These are phyloP conservation scores for Kwoniella shandongensis DNA, from an alignment of 768 basidiomycete species.

Conservation along the genomic window DNA sequence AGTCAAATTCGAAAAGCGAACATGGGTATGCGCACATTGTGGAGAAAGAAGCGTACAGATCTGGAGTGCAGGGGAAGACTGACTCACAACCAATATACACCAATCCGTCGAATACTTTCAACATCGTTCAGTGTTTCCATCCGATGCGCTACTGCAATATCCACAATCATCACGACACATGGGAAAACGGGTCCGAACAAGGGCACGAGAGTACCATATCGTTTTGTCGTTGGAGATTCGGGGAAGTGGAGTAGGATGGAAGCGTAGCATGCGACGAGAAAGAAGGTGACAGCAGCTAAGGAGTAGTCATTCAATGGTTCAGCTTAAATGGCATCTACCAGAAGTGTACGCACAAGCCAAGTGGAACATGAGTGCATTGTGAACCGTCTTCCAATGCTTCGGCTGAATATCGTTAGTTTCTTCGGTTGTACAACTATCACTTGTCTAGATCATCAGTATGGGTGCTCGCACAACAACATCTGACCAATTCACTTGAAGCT, in stretches of 20 bases:
- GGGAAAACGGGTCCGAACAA: constrained; percentile 2
- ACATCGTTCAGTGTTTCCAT: constrained; percentile 9
- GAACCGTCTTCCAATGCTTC: constrained; percentile 1
- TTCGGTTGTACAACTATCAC: no score
- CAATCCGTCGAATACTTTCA: neutral
- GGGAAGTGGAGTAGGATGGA: constrained; percentile 18
- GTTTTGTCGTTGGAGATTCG: neutral
- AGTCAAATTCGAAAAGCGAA: neutral
- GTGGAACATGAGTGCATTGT: constrained; percentile 9
- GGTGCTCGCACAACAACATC: neutral
- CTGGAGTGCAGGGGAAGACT: neutral
- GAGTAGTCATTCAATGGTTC: neutral
- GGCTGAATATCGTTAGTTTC: no score
- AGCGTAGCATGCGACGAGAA: constrained; percentile 3
- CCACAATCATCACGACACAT: constrained; percentile 6
- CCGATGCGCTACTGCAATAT: constrained; percentile 4
- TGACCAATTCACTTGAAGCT: neutral
- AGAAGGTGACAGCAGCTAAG: constrained; percentile 13
- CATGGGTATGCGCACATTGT: no score
- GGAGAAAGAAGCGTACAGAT: neutral
- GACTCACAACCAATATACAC: constrained; percentile 16
- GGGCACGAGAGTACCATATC: constrained; percentile 11
- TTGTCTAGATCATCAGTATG: no score
- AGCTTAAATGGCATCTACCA: neutral
- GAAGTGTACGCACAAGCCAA: constrained; percentile 7